phyloP scores from a whole-genome alignment of 331 rosid genomes.

The Quercus tomentella region DNA sequence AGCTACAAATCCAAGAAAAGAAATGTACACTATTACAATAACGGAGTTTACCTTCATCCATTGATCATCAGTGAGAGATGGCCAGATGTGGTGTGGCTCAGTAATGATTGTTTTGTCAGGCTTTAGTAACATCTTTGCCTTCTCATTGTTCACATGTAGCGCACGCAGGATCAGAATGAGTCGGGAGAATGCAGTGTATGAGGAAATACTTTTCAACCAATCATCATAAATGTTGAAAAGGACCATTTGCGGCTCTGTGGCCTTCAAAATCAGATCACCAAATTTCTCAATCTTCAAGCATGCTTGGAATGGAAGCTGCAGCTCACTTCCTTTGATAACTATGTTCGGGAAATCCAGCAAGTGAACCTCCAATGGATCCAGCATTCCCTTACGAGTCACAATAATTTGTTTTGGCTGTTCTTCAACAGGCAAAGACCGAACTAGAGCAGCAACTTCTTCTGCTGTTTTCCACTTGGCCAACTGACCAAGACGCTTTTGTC shows the following conservation, averaged over 20 bases:
- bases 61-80: conserved; percentile 91
- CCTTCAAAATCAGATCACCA: conserved; percentile 92
- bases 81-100: conserved; percentile 99
- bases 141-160: conserved; percentile 94
- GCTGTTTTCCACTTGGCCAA: conserved; percentile 99
- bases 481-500: conserved; percentile 99
- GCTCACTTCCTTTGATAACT: conserved; percentile 97
- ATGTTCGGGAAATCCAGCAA: conserved; percentile 92
- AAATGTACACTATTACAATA: background rate
- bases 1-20: background rate
- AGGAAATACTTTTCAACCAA: conserved; percentile 95
- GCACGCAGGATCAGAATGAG: conserved; percentile 89
- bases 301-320: conserved; percentile 98
- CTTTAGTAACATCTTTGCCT: conserved; percentile 94
- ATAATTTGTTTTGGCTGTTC: conserved; percentile 97
- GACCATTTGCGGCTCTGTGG: conserved; percentile 99
- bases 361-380: conserved; percentile 97
- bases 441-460: conserved; percentile 99
- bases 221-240: conserved; percentile 97
- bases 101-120: conserved; percentile 91
- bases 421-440: conserved; percentile 93
- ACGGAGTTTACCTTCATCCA: conserved; percentile 82
- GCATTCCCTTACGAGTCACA: conserved; percentile 96
- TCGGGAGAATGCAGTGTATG: conserved; percentile 97
- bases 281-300: conserved; percentile 96